Base-by-base conservation (phyloP, 345 rosid species). In the Melaleuca quinquenervia region DNA sequence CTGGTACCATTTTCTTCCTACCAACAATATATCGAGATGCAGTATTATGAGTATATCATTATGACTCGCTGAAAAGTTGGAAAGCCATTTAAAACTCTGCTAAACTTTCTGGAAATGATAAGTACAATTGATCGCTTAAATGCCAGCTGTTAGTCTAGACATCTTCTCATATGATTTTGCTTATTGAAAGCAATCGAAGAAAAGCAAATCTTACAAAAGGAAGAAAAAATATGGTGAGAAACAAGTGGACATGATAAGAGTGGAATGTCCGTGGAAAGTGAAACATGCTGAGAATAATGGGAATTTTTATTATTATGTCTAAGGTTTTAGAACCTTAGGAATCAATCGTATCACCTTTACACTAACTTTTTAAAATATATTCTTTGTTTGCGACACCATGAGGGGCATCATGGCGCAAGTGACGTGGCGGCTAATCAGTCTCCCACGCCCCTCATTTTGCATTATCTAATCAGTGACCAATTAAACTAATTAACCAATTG, bases 221-320 rank as follows among this genome's bases (percentile, higher is more conserved):
- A 27, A 48, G 16, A 15, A 48, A 83, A 50, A 54, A 41, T n/a
- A n/a, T 51, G 53, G 29, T 16, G 26, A 58, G 85, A 29, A 62
- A 62, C 82, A 49, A 45, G 54, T 85, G 86, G 86, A 85, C 82
- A 85, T 74, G 83, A 52, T 70, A 52, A 52, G 82, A 74, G 86
- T 50, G 64, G 62, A 51, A 51, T 85, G 86, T 75, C 20, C 52
- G 83, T 85, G 83, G 62, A 85, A 85, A 85, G 86, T 52, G 86
- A 75, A 76, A 74, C 86, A 85, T 26, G 86, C 55, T 75, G 21
- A 84, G 36, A n/a, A 45, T 45, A 36, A 36, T 84, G 85, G 85
- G 29, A 58, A 54, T 56, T 84, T 58, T 41, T 56, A 45, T 58
- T 41, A 84, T 54, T 29, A 55, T 20, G 75, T 26, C 21, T 8